Base-by-base conservation (phyloP, 2,329 filamentous ascomycete species). In the Dothideomycetes sp. region DNA sequence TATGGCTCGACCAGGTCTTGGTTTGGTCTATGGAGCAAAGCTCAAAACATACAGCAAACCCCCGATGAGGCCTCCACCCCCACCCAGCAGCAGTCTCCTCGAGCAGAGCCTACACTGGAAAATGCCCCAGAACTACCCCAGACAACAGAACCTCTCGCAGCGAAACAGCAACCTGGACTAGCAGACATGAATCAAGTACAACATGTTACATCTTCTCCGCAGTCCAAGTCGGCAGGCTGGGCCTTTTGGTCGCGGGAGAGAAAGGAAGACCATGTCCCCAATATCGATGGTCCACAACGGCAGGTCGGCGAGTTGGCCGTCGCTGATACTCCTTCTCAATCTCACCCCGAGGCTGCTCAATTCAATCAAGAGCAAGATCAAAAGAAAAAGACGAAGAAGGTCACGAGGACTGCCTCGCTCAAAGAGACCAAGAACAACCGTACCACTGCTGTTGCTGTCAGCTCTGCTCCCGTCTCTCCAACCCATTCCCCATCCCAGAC, bases 231-330 rank as follows among this genome's bases (percentile, higher is more conserved):
- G 57, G 81, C 82, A 1, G 83, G 79, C 0, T 89, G 84, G 84
- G 83, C 80, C 0, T 88, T 89, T 48, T 89, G 83, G 83, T 85
- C 79, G 11, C 74, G 70, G 34, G 77, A 80, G 3, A 60, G 59
- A 41, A 47, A 62, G 3, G 31, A 15, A 5, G 47, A 76, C 66
- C 17, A 65, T 71, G 51, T 37, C 66, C 74, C 45, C 65, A 73
- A 24, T 64, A 78, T 56, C 57, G 70, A 35, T 72, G 77, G 32
- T 65, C 81, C 60, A 59, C 70, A 48, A 65, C 76, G 72, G 42
- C 65, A 72, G 38, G 62, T 74, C 11, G 62, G 64, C 4, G 66
- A 71, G 44, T 53, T 70, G 4, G 67, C 68, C 14, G 68, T 71
- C 5, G 65, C 64, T 11, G 61, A 69, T 39, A 70, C 68, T 2